These are phyloP conservation scores for Plasmopara muralis DNA, from an alignment of 352 stramenopile species.

Conservation along the genomic window DNA sequence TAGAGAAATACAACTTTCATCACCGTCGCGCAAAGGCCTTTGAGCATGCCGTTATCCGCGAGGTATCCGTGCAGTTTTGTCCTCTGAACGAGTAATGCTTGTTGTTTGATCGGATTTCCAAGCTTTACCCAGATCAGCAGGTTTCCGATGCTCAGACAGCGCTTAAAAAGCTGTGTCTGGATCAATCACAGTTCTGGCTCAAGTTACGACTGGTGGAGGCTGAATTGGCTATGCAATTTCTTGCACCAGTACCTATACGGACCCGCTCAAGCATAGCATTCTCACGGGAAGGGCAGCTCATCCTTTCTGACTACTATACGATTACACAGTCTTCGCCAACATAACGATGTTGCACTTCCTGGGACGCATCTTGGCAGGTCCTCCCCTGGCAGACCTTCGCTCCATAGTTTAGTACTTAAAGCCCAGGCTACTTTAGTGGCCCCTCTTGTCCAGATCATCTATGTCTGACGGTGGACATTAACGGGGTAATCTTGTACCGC, in stretches of 20 bases:
- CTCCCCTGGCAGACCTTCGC: background rate
- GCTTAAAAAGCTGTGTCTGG: conserved; percentile 31
- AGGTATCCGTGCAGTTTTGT: background rate
- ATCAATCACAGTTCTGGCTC: conserved; percentile 1
- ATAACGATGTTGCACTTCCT: background rate
- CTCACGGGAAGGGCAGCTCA: background rate
- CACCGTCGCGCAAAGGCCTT: background rate
- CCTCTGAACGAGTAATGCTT: background rate
- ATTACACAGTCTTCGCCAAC: background rate
- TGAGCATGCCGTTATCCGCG: background rate
- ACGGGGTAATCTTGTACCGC: background rate
- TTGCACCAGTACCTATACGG: conserved; percentile 3
- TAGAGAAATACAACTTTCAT: background rate
- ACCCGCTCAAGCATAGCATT: background rate
- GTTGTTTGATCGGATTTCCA: background rate
- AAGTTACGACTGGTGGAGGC: background rate
- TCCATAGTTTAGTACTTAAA: background rate
- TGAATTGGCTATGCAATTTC: background rate
- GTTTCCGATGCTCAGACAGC: conserved; percentile 18
- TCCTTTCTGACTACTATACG: background rate
- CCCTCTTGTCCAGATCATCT: background rate
- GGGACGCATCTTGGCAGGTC: background rate
- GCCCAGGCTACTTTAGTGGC: background rate
- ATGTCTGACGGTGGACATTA: background rate
- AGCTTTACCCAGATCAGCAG: background rate